phyloP scores from a whole-genome alignment of 2,329 filamentous ascomycete species.

The Hymenoscyphus scutula region DNA sequence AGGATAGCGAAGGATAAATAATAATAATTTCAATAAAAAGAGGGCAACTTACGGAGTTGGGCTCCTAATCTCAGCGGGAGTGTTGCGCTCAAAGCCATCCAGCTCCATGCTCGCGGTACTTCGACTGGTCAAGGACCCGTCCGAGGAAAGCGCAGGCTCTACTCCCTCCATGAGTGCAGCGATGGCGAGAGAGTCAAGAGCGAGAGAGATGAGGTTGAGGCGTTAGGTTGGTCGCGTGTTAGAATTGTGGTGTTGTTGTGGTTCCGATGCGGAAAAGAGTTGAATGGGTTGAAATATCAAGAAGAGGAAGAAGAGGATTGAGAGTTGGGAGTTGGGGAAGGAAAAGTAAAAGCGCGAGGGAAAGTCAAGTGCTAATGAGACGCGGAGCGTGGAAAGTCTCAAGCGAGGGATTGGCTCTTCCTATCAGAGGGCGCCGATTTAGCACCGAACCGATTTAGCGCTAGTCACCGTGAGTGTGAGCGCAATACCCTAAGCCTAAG shows the following conservation, averaged over 20 bases:
- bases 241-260: not conserved
- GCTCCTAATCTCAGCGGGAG: slow-evolving; percentile 20
- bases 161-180: slow-evolving; percentile 14
- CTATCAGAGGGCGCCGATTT: not conserved
- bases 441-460: not conserved
- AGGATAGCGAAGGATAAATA: slow-evolving; percentile 2
- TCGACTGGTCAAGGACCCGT: slow-evolving; percentile 27
- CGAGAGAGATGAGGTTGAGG: not conserved
- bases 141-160: slow-evolving; percentile 21
- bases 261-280: not conserved
- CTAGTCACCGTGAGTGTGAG: not conserved
- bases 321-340: not conserved
- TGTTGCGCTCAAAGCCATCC: slow-evolving; percentile 26
- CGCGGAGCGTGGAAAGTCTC: not conserved
- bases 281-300: not conserved
- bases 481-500: no score
- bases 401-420: slow-evolving; percentile 2
- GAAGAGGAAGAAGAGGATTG: slow-evolving; percentile 1
- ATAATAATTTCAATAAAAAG: slow-evolving; percentile 1
- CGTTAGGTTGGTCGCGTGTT: not conserved
- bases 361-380: not conserved
- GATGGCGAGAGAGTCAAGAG: not conserved
- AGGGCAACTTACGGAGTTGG: slow-evolving; percentile 23
- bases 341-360: not conserved
- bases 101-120: slow-evolving; percentile 31